Evolutionary conservation across 148 eudicot genomes (phyloP).

Genomic region (Heliosperma pusillum): DNA sequence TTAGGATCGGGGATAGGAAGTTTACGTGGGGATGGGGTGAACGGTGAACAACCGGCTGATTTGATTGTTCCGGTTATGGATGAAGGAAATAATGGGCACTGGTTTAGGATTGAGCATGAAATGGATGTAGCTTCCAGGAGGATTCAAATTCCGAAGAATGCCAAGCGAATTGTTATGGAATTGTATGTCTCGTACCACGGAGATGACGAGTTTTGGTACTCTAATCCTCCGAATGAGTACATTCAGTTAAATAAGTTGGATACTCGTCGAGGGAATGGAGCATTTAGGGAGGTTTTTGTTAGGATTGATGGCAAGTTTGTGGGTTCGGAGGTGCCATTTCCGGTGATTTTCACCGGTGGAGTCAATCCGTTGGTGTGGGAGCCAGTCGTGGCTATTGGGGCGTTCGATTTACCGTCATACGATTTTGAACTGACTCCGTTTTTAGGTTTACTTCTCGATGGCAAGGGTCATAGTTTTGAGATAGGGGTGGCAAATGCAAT

Average conservation of each 20-base stretch:
- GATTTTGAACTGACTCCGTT: slow-evolving; percentile 78
- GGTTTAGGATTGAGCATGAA: slow-evolving; percentile 65
- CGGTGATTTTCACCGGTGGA: slow-evolving; percentile 79
- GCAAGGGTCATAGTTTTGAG: slow-evolving; percentile 48
- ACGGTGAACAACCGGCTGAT: slow-evolving; percentile 62
- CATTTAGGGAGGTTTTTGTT: slow-evolving; percentile 58
- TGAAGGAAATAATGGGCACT: slow-evolving; percentile 43
- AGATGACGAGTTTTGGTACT: slow-evolving; percentile 92
- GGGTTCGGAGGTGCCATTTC: slow-evolving; percentile 69
- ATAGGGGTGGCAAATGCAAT: slow-evolving; percentile 59
- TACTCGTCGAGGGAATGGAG: slow-evolving; percentile 57
- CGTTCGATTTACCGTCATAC: slow-evolving; percentile 76
- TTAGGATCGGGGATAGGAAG: slow-evolving; percentile 27
- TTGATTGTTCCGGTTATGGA: slow-evolving; percentile 61
- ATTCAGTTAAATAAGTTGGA: slow-evolving; percentile 44
- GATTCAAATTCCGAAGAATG: slow-evolving; percentile 48
- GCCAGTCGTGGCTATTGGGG: slow-evolving; percentile 79
- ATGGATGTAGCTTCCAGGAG: slow-evolving; percentile 28
- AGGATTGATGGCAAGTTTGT: slow-evolving; percentile 58
- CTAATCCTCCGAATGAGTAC: slow-evolving; percentile 72
- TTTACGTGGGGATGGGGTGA: neutral
- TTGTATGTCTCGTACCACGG: slow-evolving; percentile 80
- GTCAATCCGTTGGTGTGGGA: slow-evolving; percentile 89
- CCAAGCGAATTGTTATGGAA: slow-evolving; percentile 61
- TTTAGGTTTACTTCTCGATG: slow-evolving; percentile 57